Evolutionary conservation across 2,329 filamentous ascomycete species (phyloP).

Genomic region (Ceratocystiopsis brevicomis): DNA sequence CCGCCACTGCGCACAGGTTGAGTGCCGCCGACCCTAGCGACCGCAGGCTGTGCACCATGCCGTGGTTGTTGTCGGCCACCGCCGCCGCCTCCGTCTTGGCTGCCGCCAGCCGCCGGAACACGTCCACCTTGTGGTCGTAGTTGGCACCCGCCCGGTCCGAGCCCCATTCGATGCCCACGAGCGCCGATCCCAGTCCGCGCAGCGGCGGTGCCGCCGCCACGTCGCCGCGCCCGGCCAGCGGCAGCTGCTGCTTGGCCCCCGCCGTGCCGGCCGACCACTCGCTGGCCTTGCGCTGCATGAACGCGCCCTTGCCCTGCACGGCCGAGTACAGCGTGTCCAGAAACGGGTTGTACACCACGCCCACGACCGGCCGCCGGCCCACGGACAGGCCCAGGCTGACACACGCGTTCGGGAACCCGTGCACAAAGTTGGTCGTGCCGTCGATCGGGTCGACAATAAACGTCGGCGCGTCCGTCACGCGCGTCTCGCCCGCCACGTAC

Average conservation of each 20-base stretch:
- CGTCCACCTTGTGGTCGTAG: constrained; percentile 47
- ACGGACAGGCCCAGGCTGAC: constrained; percentile 59
- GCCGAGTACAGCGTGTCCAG: constrained; percentile 49
- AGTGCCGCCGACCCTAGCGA: constrained; percentile 54
- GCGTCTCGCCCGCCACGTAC: constrained; percentile 43
- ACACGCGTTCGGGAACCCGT: constrained; percentile 55
- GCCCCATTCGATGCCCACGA: constrained; percentile 60
- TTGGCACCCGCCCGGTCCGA: constrained; percentile 48
- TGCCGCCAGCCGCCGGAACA: constrained; percentile 42
- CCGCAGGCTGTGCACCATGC: constrained; percentile 59
- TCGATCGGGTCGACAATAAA: constrained; percentile 74
- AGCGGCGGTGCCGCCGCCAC: constrained; percentile 34
- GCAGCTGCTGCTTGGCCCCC: constrained; percentile 15
- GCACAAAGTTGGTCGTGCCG: constrained; percentile 66
- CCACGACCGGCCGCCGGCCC: constrained; percentile 40
- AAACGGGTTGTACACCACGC: constrained; percentile 68
- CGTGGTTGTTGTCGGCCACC: constrained; percentile 12
- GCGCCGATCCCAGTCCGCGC: constrained; percentile 36
- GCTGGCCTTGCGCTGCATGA: constrained; percentile 26
- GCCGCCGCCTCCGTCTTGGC: constrained; percentile 28
- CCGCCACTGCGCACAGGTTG: constrained; percentile 54
- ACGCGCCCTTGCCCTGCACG: constrained; percentile 49
- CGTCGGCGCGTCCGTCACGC: constrained; percentile 46
- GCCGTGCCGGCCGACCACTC: constrained; percentile 18
- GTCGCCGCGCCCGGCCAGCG: constrained; percentile 19